Evolutionary conservation across 306 rosid species (phyloP).

Genomic region (Oxytropis ochrocephala): DNA sequence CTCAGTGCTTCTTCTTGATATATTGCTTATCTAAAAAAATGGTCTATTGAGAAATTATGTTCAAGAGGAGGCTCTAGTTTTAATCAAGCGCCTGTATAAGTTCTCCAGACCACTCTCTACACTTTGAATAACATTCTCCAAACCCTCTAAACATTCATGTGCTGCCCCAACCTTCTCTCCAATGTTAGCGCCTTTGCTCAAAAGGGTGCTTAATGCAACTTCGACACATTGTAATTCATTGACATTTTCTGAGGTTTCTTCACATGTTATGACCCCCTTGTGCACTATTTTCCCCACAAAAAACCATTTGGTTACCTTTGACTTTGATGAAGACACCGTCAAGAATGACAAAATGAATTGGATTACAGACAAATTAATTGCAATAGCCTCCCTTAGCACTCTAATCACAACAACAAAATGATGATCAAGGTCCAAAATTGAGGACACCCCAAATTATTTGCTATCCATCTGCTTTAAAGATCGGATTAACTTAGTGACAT

Average conservation of each 20-base stretch:
- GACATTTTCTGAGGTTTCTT: not conserved
- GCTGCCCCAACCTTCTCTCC: not conserved
- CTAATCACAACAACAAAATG: not conserved
- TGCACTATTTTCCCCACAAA: not conserved
- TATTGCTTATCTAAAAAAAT: too few relatives aligned
- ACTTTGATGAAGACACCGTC: not conserved
- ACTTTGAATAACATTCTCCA: not conserved
- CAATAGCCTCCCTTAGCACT: not conserved
- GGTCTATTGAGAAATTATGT: not conserved
- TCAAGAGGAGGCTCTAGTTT: conserved; percentile 1
- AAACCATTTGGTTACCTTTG: not conserved
- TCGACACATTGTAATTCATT: not conserved
- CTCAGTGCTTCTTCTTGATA: too few relatives aligned
- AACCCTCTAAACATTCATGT: not conserved
- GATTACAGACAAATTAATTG: not conserved
- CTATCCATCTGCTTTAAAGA: not conserved
- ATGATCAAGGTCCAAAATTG: not conserved
- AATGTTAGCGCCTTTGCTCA: not conserved
- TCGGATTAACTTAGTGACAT: not conserved
- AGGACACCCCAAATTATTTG: not conserved
- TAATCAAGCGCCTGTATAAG: not conserved
- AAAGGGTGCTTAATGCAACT: not conserved
- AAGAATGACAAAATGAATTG: not conserved
- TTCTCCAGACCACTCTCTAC: not conserved
- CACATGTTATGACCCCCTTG: not conserved